Base-by-base conservation (phyloP, 768 basidiomycete genomes). In the Xanthoconium stramineum region DNA sequence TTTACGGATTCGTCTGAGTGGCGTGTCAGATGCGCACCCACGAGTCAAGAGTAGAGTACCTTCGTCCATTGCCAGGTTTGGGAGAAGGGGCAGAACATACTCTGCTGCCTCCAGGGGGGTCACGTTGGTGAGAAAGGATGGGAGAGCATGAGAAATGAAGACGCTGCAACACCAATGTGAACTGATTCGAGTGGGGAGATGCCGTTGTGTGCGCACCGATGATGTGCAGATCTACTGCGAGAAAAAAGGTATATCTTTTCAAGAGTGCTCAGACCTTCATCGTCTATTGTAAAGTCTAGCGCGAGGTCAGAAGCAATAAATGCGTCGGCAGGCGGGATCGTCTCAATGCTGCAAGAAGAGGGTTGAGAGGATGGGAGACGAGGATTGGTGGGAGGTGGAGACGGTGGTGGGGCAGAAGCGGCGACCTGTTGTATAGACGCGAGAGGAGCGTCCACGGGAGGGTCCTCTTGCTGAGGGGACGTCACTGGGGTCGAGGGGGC, bases 171-270 rank as follows among this genome's bases (percentile, higher is more conserved):
- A 55, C 77, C 58, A 76, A 78, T 28, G 72, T 68, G 36, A 61
- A 40, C 17, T 24, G 35, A n/a, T 52, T 32, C 9, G 10, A 37
- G 40, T 4, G 13, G 2, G 6, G 29, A 14, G 17, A 33, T 0
- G 7, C 11, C 3, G 39, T 1, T 0, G 35, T 32, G 47, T 20
- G 67, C 77, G 32, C 53, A 77, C 79, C 80, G 74, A 65, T 85
- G 84, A 57, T 84, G 82, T 33, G 76, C 72, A 46, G 85, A 84
- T 59, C 83, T 83, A 73, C 91, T 93, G 58, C 87, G 80, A 57
- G 88, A 87, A 64, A 92, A 91, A 49, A 97, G 82, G 74, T 94
- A 97, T 58, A 96, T 95, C 67, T 89, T 87, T 74, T 98, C 95
- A 47, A 98, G 83, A 20, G 90, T 82, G 70, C 75, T 90, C 58